A percentile compares a stretch with the other conserved stretches of the same genome.
phyloP scores from a whole-genome alignment of 192 early-diverging fungal species.

The Coemansia pectinata region DNA sequence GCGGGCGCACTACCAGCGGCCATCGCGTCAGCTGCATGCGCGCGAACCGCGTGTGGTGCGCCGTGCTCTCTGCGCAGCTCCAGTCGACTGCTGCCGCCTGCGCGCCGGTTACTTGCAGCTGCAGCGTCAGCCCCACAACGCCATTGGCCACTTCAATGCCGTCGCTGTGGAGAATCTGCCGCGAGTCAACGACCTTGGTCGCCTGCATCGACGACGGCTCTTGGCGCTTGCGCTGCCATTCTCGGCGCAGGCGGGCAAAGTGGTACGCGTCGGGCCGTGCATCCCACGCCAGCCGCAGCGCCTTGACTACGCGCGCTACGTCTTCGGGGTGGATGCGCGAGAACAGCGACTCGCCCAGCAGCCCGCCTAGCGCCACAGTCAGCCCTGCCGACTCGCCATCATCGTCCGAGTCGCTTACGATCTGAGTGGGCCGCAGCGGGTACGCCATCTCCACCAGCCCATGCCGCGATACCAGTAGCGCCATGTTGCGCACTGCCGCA shows the following conservation, averaged over 20 bases:
- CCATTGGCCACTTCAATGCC: slow-evolving; percentile 54
- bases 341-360: slow-evolving; percentile 51
- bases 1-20: slow-evolving; percentile 36
- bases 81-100: slow-evolving; percentile 24
- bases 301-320: slow-evolving; percentile 46
- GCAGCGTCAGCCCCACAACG: slow-evolving; percentile 46
- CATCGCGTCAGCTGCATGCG: slow-evolving; percentile 49
- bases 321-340: slow-evolving; percentile 53
- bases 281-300: slow-evolving; percentile 51
- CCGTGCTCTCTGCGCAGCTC: slow-evolving; percentile 28
- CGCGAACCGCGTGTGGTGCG: slow-evolving; percentile 49
- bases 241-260: slow-evolving; percentile 51
- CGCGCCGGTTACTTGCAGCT: slow-evolving; percentile 35
- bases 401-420: slow-evolving; percentile 16
- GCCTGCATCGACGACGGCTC: background rate
- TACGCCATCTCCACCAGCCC: slow-evolving; percentile 55
- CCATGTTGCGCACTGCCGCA: slow-evolving; percentile 31
- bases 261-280: slow-evolving; percentile 52
- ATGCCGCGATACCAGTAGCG: slow-evolving; percentile 54
- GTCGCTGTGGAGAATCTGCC: slow-evolving; percentile 26
- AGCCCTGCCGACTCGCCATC: slow-evolving; percentile 16
- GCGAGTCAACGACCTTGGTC: background rate
- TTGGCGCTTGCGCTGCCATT: slow-evolving; percentile 49
- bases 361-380: slow-evolving; percentile 36
- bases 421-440: slow-evolving; percentile 31